Percentiles rank a stretch among this genome's conserved stretches.
These are phyloP conservation scores for Colletotrichum echinochloae DNA, from an alignment of 2,329 filamentous ascomycete species.

Conservation along the genomic window DNA sequence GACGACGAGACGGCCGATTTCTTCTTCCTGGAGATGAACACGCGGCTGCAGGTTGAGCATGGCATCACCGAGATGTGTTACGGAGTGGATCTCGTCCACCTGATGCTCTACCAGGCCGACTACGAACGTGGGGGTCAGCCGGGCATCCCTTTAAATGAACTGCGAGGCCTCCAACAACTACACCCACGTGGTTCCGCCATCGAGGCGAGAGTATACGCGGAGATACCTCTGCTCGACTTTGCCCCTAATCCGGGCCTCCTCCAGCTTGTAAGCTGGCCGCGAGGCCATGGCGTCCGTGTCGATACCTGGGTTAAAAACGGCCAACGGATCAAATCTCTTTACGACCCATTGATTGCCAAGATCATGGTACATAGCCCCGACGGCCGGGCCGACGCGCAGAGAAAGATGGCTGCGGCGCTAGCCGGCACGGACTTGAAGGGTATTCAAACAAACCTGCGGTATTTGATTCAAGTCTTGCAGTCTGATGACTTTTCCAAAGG, in stretches of 20 bases:
- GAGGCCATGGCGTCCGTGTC: constrained; percentile 61
- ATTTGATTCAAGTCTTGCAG: neutral
- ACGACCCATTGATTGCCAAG: constrained; percentile 69
- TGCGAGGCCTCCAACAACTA: neutral
- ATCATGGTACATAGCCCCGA: constrained; percentile 64
- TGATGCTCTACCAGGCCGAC: constrained; percentile 46
- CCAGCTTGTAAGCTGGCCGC: constrained; percentile 67
- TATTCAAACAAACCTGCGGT: constrained; percentile 11
- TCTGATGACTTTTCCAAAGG: constrained; percentile 11
- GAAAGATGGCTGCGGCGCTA: constrained; percentile 49
- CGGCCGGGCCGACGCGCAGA: constrained; percentile 61
- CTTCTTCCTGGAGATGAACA: constrained; percentile 57
- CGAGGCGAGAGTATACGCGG: constrained; percentile 56
- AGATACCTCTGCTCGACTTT: constrained; percentile 69
- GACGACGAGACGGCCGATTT: constrained; percentile 48
- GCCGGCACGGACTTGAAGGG: neutral
- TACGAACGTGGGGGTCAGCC: constrained; percentile 42
- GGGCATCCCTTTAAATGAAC: neutral
- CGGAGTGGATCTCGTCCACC: constrained; percentile 23
- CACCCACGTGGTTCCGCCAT: constrained; percentile 50
- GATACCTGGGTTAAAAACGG: constrained; percentile 74
- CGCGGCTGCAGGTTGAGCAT: constrained; percentile 81
- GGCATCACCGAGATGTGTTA: constrained; percentile 55
- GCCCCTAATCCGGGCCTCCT: constrained; percentile 69
- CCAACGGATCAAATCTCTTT: constrained; percentile 66